Conservation (phyloP, 208 protist species). For the Acanthamoeba lenticulata region DNA sequence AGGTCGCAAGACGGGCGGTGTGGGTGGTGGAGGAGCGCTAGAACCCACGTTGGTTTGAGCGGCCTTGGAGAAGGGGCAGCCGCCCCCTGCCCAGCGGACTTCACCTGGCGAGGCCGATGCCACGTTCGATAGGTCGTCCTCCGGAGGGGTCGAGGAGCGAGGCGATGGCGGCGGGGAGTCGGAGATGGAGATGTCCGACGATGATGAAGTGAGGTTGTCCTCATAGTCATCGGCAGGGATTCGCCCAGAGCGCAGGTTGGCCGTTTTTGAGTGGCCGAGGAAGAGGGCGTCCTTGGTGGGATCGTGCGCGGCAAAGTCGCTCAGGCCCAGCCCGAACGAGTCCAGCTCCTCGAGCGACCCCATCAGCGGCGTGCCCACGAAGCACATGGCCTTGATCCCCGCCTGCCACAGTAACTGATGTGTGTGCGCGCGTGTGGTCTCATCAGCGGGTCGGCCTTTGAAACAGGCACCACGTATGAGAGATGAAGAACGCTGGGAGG, state of each 20-base stretch:
- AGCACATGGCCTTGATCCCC: not conserved
- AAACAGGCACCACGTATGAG: not conserved
- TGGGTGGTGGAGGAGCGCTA: too few relatives aligned
- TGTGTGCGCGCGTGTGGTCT: not conserved
- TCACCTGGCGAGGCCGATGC: too few relatives aligned
- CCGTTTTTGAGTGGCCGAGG: not conserved
- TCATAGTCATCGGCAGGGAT: not conserved
- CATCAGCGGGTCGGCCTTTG: not conserved
- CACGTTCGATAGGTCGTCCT: too few relatives aligned
- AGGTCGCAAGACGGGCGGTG: too few relatives aligned
- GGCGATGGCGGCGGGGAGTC: too few relatives aligned
- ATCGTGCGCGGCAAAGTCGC: conserved; percentile 34
- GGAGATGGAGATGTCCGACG: not conserved
- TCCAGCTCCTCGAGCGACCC: not conserved
- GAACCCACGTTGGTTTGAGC: too few relatives aligned
- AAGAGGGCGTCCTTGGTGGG: not conserved
- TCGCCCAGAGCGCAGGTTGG: too few relatives aligned
- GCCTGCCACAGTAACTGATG: conserved; percentile 11
- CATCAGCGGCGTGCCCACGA: conserved; percentile 12
- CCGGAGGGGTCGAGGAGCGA: too few relatives aligned
- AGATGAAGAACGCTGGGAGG: not conserved
- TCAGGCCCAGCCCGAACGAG: conserved; percentile 10
- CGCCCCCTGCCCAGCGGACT: too few relatives aligned
- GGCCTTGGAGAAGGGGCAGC: not conserved
- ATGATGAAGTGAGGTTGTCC: not conserved